Evolutionary conservation across 192 early-diverging fungal species (phyloP), one percentile per base, ranked within the genome.

Genomic region (Coemansia sp.): DNA sequence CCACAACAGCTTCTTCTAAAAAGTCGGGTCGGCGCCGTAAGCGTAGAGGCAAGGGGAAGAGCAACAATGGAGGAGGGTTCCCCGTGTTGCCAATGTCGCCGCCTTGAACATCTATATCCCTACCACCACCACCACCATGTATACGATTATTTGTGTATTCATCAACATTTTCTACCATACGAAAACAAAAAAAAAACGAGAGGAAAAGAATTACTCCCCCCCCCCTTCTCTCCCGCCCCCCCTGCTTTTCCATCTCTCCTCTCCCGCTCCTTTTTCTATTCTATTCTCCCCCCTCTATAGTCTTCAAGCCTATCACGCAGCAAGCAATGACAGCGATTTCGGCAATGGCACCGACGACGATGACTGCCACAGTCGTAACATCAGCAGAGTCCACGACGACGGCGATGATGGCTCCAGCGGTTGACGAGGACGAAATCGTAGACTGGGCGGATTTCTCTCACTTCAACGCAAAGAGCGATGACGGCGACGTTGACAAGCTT

Each of bases 81-180:
- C 73, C 73, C 33, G 50, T 66, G 45, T 36, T 80, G 68, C 69
- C 77, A 19, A 67, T 71, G 56, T 80, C 71, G 33, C 71, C 77
- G 19, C n/a, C 45, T 48, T 48, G n/a, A 48, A 19, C 17, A 48
- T 48, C 45, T 48, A 29, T 29, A 29, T 29, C 29, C 3, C 29
- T 3, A 29, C 29, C 29, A 29, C 1, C 29, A 29, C 1, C 3
- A 29, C 3, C 29, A 29, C 29, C 17, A 19, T 19, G 45, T 48
- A 48, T n/a, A 48, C 45, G 19, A 48, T 48, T 19, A 29, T 19
- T 19, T 48, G 45, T 48, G 15, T 48, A 48, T 48, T 48, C 19
- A 48, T 48, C 45, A 48, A 32, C 9, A 19, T 15, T 14, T 48
- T n/a, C 45, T 14, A 19, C 29, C 1, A 29, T 14, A 19, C 29